Conservation (phyloP, 2,329 filamentous ascomycete species). For the Colletotrichum sp. region DNA sequence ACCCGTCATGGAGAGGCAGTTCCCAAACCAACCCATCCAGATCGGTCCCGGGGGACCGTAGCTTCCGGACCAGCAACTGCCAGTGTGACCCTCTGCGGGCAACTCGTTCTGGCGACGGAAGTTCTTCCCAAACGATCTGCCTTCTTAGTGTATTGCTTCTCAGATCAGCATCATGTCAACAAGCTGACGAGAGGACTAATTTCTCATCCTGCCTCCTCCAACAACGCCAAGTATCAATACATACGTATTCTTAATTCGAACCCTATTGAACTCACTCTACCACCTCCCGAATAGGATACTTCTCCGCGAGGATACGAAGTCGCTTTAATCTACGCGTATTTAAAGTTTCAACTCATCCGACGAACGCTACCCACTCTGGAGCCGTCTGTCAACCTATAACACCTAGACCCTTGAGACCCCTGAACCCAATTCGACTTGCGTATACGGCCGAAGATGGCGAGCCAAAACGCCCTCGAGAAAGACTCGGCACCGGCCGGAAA, state of each 20-base stretch:
- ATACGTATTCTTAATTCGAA: neutral
- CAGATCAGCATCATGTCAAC: neutral
- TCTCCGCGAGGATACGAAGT: neutral
- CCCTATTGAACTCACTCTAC: neutral
- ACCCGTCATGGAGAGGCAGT: neutral
- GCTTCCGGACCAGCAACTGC: neutral
- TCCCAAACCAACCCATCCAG: neutral
- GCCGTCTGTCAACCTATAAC: neutral
- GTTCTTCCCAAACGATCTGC: neutral
- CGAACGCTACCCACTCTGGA: neutral
- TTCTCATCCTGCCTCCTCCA: neutral
- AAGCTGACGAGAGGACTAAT: neutral
- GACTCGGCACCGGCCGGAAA: neutral
- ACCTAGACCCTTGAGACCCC: neutral
- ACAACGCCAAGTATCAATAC: neutral
- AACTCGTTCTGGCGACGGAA: neutral
- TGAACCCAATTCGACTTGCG: neutral
- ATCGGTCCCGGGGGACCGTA: neutral
- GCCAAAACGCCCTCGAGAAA: neutral
- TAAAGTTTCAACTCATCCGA: neutral
- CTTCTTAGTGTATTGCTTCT: neutral
- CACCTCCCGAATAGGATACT: neutral
- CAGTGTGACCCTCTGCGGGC: neutral
- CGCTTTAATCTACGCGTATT: neutral
- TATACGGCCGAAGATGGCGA: neutral